phyloP scores from a whole-genome alignment of 306 rosid species.

The Cucumis hystrix region DNA sequence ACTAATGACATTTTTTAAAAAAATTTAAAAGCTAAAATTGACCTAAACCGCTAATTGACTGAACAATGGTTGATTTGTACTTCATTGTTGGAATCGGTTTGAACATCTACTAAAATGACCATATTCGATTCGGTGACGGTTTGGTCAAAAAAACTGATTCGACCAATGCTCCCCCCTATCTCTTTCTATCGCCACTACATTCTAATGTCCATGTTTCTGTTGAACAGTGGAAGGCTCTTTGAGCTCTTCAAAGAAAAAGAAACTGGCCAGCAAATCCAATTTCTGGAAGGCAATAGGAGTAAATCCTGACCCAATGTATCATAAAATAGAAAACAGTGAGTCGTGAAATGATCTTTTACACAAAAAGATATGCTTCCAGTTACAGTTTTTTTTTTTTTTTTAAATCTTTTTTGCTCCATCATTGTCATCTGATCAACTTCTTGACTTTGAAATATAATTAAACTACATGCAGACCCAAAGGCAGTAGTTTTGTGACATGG shows the following conservation, averaged over 20 bases:
- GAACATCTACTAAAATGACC: too few species aligned
- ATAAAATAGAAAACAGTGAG: slow-evolving; percentile 38
- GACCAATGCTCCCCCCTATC: too few species aligned
- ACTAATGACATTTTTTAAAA: too few species aligned
- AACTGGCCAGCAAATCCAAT: slow-evolving; percentile 28
- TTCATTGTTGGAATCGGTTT: too few species aligned
- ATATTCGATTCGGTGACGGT: too few species aligned
- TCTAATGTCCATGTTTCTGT: not conserved
- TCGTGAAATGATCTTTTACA: not conserved
- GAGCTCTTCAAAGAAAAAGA: slow-evolving; percentile 46
- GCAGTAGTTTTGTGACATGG: slow-evolving; percentile 22
- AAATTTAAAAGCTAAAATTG: too few species aligned
- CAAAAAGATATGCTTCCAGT: not conserved
- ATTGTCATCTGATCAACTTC: not conserved
- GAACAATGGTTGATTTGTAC: too few species aligned
- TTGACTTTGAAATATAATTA: not conserved
- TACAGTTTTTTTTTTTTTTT: not conserved
- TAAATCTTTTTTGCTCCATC: not conserved
- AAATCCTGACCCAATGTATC: slow-evolving; percentile 15
- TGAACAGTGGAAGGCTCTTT: slow-evolving; percentile 80
- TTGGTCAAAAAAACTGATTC: too few species aligned
- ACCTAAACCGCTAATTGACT: too few species aligned
- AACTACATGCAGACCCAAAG: slow-evolving; percentile 25
- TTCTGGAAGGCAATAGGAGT: slow-evolving; percentile 8
- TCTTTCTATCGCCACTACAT: not conserved